phyloP scores from a whole-genome alignment of 2,329 filamentous ascomycete species.

The Penicillium hordei region DNA sequence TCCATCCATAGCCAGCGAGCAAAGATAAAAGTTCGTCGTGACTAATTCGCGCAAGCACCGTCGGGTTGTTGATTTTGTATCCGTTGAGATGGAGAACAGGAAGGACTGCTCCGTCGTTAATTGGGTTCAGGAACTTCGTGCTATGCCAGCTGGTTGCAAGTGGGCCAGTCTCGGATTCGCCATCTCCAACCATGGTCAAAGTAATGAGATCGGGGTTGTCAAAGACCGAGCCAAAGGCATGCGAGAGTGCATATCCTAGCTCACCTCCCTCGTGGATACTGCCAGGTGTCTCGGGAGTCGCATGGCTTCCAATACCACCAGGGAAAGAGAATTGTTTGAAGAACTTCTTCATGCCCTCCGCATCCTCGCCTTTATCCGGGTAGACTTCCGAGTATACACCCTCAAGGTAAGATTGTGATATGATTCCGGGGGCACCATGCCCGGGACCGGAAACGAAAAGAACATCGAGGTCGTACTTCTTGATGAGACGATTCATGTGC shows the following conservation, averaged over 20 bases:
- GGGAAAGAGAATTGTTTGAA: constrained; percentile 84
- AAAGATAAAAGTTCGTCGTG: constrained; percentile 70
- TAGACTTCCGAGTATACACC: constrained; percentile 77
- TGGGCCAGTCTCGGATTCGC: constrained; percentile 78
- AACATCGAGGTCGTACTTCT: constrained; percentile 72
- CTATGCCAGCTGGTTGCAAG: constrained; percentile 79
- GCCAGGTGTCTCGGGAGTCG: constrained; percentile 75
- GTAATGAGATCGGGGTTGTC: constrained; percentile 74
- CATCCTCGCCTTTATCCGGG: constrained; percentile 68
- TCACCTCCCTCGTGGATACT: constrained; percentile 78
- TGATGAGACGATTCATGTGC: constrained; percentile 79
- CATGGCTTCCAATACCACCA: constrained; percentile 74
- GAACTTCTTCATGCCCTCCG: constrained; percentile 69
- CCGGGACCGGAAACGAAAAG: constrained; percentile 75
- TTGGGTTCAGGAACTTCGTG: constrained; percentile 78
- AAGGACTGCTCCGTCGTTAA: constrained; percentile 73
- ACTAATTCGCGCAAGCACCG: constrained; percentile 68
- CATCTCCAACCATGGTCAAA: constrained; percentile 75
- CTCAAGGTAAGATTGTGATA: constrained; percentile 75
- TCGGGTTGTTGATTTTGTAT: constrained; percentile 84
- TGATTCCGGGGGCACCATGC: constrained; percentile 72
- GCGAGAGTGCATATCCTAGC: constrained; percentile 76
- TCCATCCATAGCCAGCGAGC: constrained; percentile 74
- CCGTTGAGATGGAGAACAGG: constrained; percentile 78
- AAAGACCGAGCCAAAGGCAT: constrained; percentile 75